Conservation (phyloP, 208 protist genomes). For the Leishmania turanica region DNA sequence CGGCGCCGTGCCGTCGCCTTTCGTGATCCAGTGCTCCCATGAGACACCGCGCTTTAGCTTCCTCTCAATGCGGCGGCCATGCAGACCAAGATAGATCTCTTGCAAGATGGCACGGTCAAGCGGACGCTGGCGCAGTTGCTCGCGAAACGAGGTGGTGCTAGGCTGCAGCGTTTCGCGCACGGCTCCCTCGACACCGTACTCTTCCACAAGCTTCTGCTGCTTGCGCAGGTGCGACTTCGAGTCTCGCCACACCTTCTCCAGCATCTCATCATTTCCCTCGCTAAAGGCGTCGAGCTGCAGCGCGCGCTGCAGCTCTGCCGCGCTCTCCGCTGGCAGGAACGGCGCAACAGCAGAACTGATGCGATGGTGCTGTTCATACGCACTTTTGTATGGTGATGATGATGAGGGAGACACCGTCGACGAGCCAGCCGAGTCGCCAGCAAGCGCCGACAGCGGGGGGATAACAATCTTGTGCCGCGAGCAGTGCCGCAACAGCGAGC, state of each 20-base stretch:
- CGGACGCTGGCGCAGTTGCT: constrained; percentile 73
- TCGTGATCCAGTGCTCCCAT: constrained; percentile 93
- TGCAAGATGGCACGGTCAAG: constrained; percentile 88
- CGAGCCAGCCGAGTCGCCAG: neutral
- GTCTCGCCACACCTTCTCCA: constrained; percentile 64
- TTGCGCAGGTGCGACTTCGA: constrained; percentile 77
- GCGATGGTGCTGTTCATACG: constrained; percentile 38
- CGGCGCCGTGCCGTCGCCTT: constrained; percentile 88
- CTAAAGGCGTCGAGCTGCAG: constrained; percentile 57
- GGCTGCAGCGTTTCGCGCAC: constrained; percentile 74
- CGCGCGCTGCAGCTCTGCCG: constrained; percentile 56
- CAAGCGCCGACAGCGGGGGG: constrained; percentile 33
- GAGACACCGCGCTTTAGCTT: constrained; percentile 81
- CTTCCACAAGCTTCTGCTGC: constrained; percentile 68
- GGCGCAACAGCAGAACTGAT: constrained; percentile 30
- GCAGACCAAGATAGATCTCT: constrained; percentile 87
- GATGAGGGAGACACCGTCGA: neutral
- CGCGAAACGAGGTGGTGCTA: constrained; percentile 59
- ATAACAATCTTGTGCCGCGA: constrained; percentile 60
- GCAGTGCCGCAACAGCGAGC: constrained; percentile 14
- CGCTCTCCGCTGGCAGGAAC: constrained; percentile 48
- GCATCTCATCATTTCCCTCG: constrained; percentile 26
- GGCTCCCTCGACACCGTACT: constrained; percentile 82
- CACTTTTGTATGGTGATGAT: neutral
- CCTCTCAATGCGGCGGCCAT: constrained; percentile 83